These are phyloP conservation scores for Ustilago bromivora DNA, from an alignment of 1,284 basidiomycete species.

Conservation along the genomic window DNA sequence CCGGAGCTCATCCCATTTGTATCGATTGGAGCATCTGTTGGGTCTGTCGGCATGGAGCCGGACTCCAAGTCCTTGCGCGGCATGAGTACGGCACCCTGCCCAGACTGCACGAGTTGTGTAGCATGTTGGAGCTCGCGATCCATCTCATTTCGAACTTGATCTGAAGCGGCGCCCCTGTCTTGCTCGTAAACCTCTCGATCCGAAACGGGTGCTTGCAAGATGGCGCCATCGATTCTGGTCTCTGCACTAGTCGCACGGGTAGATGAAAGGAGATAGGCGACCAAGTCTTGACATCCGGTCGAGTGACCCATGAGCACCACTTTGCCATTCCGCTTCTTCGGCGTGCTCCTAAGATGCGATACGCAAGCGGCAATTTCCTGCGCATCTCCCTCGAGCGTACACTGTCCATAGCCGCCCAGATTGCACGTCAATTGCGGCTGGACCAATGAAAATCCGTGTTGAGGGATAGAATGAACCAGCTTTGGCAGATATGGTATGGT, in stretches of 20 bases:
- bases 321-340: constrained; percentile 28
- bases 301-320: constrained; percentile 66
- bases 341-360: constrained; percentile 32
- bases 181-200: constrained; percentile 61
- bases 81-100: constrained; percentile 29
- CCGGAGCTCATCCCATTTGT: constrained; percentile 4
- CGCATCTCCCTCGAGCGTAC: constrained; percentile 63
- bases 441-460: constrained; percentile 53
- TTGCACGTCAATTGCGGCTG: constrained; percentile 57
- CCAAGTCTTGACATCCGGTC: constrained; percentile 66
- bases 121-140: constrained; percentile 30
- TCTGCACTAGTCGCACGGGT: not conserved
- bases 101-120: constrained; percentile 18
- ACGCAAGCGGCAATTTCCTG: constrained; percentile 57
- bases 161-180: constrained; percentile 1
- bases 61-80: constrained; percentile 15
- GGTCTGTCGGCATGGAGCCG: constrained; percentile 19
- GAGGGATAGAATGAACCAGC: constrained; percentile 33
- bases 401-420: constrained; percentile 61
- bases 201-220: constrained; percentile 65
- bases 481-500: constrained; percentile 56
- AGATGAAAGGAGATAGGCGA: constrained; percentile 48
- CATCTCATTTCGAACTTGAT: constrained; percentile 8
- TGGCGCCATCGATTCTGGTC: constrained; percentile 53
- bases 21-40: constrained; percentile 4